Percentiles rank a stretch among this genome's conserved stretches.
These are phyloP conservation scores for Zygotorulaspora sp. DNA, from an alignment of 805 yeast genomes.

Conservation along the genomic window DNA sequence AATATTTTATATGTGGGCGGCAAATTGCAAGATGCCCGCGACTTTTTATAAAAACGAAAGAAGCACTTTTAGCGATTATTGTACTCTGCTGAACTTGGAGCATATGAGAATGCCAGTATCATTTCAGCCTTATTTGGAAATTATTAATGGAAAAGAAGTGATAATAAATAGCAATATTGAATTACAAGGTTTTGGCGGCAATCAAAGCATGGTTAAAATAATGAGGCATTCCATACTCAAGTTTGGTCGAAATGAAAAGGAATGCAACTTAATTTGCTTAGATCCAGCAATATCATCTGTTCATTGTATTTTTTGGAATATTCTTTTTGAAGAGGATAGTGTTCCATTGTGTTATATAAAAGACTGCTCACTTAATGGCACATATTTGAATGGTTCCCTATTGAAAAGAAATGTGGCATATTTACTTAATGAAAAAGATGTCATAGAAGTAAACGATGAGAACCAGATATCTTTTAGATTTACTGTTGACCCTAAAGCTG, in stretches of 20 bases:
- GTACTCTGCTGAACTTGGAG: too few relatives aligned
- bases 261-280: constrained; percentile 33
- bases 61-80: too few relatives aligned
- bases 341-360: constrained; percentile 46
- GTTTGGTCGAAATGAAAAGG: constrained; percentile 41
- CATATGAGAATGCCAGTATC: constrained; percentile 11
- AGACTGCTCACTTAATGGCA: constrained; percentile 51
- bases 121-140: constrained; percentile 22
- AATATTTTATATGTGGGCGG: too few relatives aligned
- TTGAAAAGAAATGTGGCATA: constrained; percentile 34
- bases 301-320: constrained; percentile 48
- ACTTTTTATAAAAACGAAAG: too few relatives aligned
- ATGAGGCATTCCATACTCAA: constrained; percentile 36
- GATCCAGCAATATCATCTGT: constrained; percentile 42
- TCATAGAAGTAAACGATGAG: constrained; percentile 34
- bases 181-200: constrained; percentile 12
- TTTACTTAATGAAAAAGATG: constrained; percentile 39
- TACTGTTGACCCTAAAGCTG: constrained; percentile 2
- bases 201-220: constrained; percentile 9
- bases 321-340: constrained; percentile 46
- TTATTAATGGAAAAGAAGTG: constrained; percentile 9
- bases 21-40: too few relatives aligned
- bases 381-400: constrained; percentile 39
- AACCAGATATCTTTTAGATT: constrained; percentile 10
- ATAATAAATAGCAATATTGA: constrained; percentile 3